Base-by-base conservation (phyloP, 2,329 filamentous ascomycete genomes). In the Achaetomium macrosporum region DNA sequence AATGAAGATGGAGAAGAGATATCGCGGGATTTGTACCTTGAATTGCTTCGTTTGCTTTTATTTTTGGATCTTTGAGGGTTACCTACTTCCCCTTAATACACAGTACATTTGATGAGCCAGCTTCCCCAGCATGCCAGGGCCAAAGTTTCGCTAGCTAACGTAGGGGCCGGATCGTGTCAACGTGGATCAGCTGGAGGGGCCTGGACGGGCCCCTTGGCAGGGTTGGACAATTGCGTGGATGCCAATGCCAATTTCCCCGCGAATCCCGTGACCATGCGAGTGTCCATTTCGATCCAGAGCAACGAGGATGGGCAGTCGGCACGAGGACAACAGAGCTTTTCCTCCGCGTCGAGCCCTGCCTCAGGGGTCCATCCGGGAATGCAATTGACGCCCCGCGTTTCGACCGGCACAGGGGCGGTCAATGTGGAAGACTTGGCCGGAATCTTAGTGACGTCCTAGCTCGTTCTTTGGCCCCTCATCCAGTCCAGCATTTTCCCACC, bases 261-360 rank as follows among this genome's bases (percentile, higher is more conserved):
- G 37, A 53, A 50, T 55, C 59, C 51, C 59, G 57, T 59, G 57
- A 59, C 57, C 55, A 51, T 20, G 33, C 20, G 40, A 19, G 29
- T 41, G 43, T 35, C 50, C n/a, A n/a, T 35, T 31, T 42, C 45
- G 15, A 25, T 20, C 35, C 39, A 25, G 39, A 33, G 19, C 39
- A 29, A 17, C 30, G 39, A 52, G 40, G n/a, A 43, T 55, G 41
- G 33, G 29, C 37, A 41, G 42, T 30, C 53, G 44, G 55, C 59
- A 61, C 60, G 60, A 62, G 60, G 60, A 61, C 60, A 60, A 31
- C 57, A 61, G 57, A 61, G 50, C 42, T 52, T 60, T 61, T 47
- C 41, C 41, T 20, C 25, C 36, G 41, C 35, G 37, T 37, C 25
- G 47, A 25, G 40, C 45, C 43, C 16, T 50, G 45, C 55, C 40